Percentiles rank a stretch among this genome's conserved stretches.
Evolutionary conservation across 2,329 filamentous ascomycete genomes (phyloP).

Genomic region (Coniochaeta sp.): DNA sequence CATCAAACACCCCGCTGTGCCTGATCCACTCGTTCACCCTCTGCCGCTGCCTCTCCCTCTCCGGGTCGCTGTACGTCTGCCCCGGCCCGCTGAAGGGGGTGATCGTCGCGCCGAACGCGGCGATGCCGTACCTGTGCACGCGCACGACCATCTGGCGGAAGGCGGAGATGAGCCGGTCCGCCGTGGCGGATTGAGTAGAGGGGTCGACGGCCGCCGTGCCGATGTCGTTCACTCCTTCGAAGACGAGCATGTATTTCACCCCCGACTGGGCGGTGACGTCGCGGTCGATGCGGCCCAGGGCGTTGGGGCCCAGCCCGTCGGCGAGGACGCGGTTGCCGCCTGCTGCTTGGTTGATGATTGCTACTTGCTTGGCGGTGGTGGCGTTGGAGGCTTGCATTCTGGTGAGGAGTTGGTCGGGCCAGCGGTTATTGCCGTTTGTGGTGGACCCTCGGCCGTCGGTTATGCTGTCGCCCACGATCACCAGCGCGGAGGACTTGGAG

Average conservation of each 20-base stretch:
- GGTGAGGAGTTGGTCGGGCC: conserved; percentile 34
- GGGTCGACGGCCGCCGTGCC: conserved; percentile 38
- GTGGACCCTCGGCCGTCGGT: conserved; percentile 57
- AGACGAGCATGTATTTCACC: conserved; percentile 50
- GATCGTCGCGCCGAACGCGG: conserved; percentile 49
- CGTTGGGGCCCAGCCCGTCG: conserved; percentile 54
- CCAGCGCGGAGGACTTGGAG: conserved; percentile 33
- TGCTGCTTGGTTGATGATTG: conserved; percentile 53
- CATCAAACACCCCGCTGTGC: conserved; percentile 46
- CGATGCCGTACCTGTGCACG: conserved; percentile 43
- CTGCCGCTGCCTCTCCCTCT: conserved; percentile 46
- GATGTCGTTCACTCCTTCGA: conserved; percentile 60
- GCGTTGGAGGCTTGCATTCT: conserved; percentile 28
- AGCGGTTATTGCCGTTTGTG: conserved; percentile 48
- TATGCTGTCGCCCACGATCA: conserved; percentile 59
- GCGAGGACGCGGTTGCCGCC: conserved; percentile 55
- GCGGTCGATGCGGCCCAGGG: conserved; percentile 48
- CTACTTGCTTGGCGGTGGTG: conserved; percentile 29
- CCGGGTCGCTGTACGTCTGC: conserved; percentile 42
- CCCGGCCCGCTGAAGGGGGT: conserved; percentile 34
- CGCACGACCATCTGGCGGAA: conserved; percentile 49
- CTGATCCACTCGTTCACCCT: conserved; percentile 54
- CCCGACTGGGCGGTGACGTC: conserved; percentile 51
- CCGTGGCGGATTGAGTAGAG: conserved; percentile 35
- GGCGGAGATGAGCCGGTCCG: conserved; percentile 41